Evolutionary conservation across 345 rosid genomes (phyloP), one percentile per base, ranked within the genome.

Genomic region (Bruguiera parviflora): DNA sequence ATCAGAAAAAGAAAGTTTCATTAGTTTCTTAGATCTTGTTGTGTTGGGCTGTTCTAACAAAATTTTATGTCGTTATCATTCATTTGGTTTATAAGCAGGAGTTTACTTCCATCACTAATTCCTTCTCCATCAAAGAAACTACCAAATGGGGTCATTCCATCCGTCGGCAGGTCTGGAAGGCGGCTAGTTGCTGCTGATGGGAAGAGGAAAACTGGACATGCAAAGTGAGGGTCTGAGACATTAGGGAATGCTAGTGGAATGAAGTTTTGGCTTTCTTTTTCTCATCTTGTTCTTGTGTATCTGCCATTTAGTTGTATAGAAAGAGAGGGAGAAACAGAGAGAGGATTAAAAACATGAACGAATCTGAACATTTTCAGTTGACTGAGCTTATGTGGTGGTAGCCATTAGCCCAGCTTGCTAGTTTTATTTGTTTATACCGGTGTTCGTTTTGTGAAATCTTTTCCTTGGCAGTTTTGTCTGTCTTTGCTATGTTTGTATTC

Each of bases 51-150:
- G 13, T 46, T 59, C 4, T 52, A 31, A 20, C 22, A 19, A 6
- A 28, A 29, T 22, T 0, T 32, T 32, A 32, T 32, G 35, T 6
- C 5, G 9, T 64, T 5, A 7, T 28, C 6, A 33, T 61, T 51
- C 29, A 53, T 58, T 61, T 64, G 64, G 31, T 33, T 53, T 67
- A 28, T 59, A 10, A 60, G 28, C 78, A 86, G 93, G 89, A 90
- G 93, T 66, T 52, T 82, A 53, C 84, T 88, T 59, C 99, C 97
- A 53, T 83, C 96, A 37, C 68, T 85, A 74, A 86, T 86, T 51
- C 91, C 91, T 53, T 73, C 85, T 4, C 87, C 91, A 16, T 73
- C 86, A 51, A 82, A 81, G 85, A 92, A 81, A 79, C 60, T 52
- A 63, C 71, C 88, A 8, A 78, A 61, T 56, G 83, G 84, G 9